Evolutionary conservation across 2,329 filamentous ascomycete genomes (phyloP), one percentile per base, ranked within the genome.

Genomic region (Malbranchea zuffiana): DNA sequence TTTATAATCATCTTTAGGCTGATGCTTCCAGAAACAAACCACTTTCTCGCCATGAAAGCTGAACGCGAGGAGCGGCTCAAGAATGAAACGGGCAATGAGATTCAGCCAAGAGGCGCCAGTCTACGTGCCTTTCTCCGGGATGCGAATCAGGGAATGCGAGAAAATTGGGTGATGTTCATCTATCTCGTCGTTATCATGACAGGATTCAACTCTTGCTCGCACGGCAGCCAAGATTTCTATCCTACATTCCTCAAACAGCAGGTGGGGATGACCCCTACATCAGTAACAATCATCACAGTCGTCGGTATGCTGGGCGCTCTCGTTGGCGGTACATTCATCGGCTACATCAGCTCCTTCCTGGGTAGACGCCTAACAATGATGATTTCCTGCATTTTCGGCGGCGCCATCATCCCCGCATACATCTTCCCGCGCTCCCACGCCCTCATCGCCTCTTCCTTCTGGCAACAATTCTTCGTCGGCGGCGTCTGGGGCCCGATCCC

Each of bases 121-220:
- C 13, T 44, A n/a, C 42, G 32, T 27, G 35, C 25, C 4, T 37
- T 41, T 15, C 20, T 37, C 4, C 32, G 28, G 6, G 43, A 43
- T 7, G 41, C 27, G 23, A 17, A n/a, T 2, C 16, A 32, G 3
- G 36, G 15, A n/a, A 23, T 44, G 5, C 34, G 34, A 18, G n/a
- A 30, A 3, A 37, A 45, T 20, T 45, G 41, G 43, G 30, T 45
- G 11, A 60, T 92, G 2, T 66, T 94, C 39, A 65, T 77, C 23
- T 94, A 94, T 60, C 67, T 93, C 40, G 82, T 93, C 5, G 65
- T 93, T 13, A 67, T 93, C 25, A 92, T 92, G 83, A 80, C 83
- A 1, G 84, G 84, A 3, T 90, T 93, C 67, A 93, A 92, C 62
- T 92, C 90, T 54, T 39, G 61, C 59, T 82, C 78, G 12, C 82